Evolutionary conservation across 23 red algal genomes (phyloP), one percentile per base, ranked within the genome.

Genomic region (Gracilariopsis chorda): DNA sequence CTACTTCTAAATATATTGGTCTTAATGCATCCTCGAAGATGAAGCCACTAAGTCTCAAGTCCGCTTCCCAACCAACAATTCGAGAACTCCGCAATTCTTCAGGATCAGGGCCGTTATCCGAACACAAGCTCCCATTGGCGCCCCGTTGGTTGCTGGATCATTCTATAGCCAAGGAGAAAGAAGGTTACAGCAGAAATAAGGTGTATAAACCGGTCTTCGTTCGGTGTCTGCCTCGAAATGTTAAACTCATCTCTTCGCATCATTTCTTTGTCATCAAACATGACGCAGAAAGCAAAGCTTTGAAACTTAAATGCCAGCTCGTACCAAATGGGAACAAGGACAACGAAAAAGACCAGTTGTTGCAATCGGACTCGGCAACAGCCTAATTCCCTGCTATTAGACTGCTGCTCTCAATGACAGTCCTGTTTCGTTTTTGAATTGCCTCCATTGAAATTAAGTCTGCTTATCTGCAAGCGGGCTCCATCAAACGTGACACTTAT

Each of bases 201-300:
- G 69, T 8, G 8, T 29, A 2, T 74, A 73, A 14, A 8, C 51
- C 19, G 83, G 58, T 3, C 62, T 16, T 46, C 45, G 61, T 41
- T 41, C 45, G 20, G 1, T 58, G 45, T 2, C 64, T 88, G 7
- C 83, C 67, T 4, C 20, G 1, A 1, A 11, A 77, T 41, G 60
- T 42, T 30, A 88, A 88, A 7, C 16, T 55, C 28, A 69, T 76
- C 1, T 34, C 65, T 0, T 74, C 83, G 3, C 83, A 88, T 35
- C 83, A 88, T 65, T 88, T 88, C 67, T 74, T 88, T 63, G 45
- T 56, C 35, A 16, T 88, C 0, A 72, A 88, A 42, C 20, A 77
- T 76, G 65, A 88, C 29, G 83, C 27, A 1, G 35, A 60, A 70
- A 5, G 10, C n/a, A 45, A 55, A 30, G 51, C 61, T 13, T 65